Evolutionary conservation across 805 yeast species (phyloP).

Genomic region (Grigorovia humatica): DNA sequence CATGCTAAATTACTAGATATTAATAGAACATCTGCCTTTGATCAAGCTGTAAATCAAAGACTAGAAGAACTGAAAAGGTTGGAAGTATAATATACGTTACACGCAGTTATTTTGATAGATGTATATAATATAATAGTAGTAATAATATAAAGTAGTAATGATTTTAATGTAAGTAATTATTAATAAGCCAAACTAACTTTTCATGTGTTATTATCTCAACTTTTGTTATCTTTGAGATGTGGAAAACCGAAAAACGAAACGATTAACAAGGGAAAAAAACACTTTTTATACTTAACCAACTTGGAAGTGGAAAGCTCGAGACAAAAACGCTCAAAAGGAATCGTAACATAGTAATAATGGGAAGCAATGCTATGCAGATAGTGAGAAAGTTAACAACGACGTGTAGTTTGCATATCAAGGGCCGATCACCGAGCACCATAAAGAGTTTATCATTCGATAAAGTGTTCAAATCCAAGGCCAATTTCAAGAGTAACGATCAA

Average conservation of each 20-base stretch:
- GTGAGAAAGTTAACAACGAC: not conserved
- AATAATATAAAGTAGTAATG: not conserved
- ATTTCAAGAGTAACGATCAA: not conserved
- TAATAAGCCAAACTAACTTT: not conserved
- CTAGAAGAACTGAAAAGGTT: slow-evolving; percentile 36
- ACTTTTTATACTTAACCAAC: not conserved
- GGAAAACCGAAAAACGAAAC: no score
- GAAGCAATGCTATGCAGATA: not conserved
- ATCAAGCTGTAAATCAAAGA: slow-evolving; percentile 34
- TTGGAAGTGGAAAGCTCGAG: not conserved
- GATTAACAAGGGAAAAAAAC: no score
- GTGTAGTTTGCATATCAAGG: not conserved
- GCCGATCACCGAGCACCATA: not conserved
- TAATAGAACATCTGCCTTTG: slow-evolving; percentile 14
- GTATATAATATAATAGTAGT: not conserved
- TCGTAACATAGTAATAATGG: not conserved
- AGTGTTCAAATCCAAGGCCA: not conserved
- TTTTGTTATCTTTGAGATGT: no score
- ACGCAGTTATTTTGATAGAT: not conserved
- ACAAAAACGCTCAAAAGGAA: not conserved
- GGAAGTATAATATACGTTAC: slow-evolving; percentile 13
- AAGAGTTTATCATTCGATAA: not conserved
- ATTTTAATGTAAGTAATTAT: not conserved
- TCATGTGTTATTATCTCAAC: no score
- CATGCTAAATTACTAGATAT: slow-evolving; percentile 65